Evolutionary conservation across 1,284 basidiomycete genomes (phyloP).

Genomic region (Marasmius oreades): DNA sequence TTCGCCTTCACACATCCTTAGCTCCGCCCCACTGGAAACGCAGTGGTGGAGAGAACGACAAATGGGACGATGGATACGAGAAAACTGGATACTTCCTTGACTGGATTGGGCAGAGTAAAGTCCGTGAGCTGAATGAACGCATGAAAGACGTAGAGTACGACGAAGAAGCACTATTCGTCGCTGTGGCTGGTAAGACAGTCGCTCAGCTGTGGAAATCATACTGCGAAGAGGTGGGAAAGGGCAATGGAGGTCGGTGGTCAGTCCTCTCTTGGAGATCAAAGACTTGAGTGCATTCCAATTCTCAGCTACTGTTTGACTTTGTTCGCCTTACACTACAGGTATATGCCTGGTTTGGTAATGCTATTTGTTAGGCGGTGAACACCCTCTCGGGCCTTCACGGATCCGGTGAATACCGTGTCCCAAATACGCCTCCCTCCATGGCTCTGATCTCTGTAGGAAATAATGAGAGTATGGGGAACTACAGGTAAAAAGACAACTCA

Average conservation of each 20-base stretch:
- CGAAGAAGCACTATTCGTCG: conserved; percentile 42
- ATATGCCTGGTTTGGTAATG: too few relatives aligned
- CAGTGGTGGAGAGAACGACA: conserved; percentile 16
- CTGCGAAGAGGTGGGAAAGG: conserved; percentile 4
- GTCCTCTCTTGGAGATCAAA: not conserved
- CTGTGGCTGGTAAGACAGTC: conserved; percentile 48
- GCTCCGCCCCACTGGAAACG: conserved; percentile 65
- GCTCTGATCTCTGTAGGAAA: conserved; percentile 50
- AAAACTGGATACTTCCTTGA: conserved; percentile 69
- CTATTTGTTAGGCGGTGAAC: too few relatives aligned
- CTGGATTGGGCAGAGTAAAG: conserved; percentile 53
- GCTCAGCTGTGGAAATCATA: conserved; percentile 55
- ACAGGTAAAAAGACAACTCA: conserved; percentile 37
- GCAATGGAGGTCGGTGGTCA: not conserved
- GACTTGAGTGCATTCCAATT: too few relatives aligned
- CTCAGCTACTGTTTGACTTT: too few relatives aligned
- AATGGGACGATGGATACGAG: conserved; percentile 73
- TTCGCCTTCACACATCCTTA: conserved; percentile 55
- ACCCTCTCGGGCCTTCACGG: too few relatives aligned
- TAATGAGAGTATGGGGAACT: too few relatives aligned
- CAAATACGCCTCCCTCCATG: conserved; percentile 50
- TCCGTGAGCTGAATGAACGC: conserved; percentile 51
- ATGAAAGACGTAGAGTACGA: conserved; percentile 50
- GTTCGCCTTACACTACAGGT: too few relatives aligned
- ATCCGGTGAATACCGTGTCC: conserved; percentile 16